Evolutionary conservation across 192 early-diverging fungal genomes (phyloP), one percentile per base, ranked within the genome.

Genomic region (Linnemannia elongata): DNA sequence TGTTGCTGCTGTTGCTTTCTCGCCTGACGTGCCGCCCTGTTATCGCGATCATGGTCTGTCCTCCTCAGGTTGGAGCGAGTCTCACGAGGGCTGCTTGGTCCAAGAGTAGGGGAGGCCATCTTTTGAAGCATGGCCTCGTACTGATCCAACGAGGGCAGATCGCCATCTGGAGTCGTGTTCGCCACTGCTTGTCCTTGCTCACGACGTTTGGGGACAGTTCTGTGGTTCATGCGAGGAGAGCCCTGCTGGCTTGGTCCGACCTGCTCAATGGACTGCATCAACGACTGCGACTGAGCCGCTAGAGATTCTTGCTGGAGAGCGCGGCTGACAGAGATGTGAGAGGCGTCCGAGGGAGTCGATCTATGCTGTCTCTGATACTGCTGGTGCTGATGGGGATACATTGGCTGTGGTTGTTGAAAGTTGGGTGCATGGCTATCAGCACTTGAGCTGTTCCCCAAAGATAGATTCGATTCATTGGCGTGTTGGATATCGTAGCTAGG

Each of bases 121-220:
- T 80, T 55, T 15, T 86, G 84, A 69, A 81, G 75, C 84, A 86
- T 86, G 13, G 76, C 84, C 22, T 86, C 84, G 27, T 86, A 86
- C 30, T 86, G 77, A 42, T 86, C 84, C 60, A 86, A 33, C 0
- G 84, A 81, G 3, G 79, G 84, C 17, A 86, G 45, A 39, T 49
- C 55, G 35, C 68, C 49, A 13, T 69, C 77, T 22, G 60, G 27
- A 20, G 30, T 39, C 45, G 20, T 47, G 44, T n/a, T 69, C 30
- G 36, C n/a, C 13, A 52, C 42, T 2, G 17, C 45, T 6, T 63
- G 68, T 69, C 63, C 33, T 45, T 44, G 45, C 30, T 84, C 82
- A 9, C 84, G 30, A 54, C 79, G 55, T 36, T 69, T 86, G 10
- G 42, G 79, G 47, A 57, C 36, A 6, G 76, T 45, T 18, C 71